Base-by-base conservation (phyloP, 345 rosid genomes). In the Brassica juncea region DNA sequence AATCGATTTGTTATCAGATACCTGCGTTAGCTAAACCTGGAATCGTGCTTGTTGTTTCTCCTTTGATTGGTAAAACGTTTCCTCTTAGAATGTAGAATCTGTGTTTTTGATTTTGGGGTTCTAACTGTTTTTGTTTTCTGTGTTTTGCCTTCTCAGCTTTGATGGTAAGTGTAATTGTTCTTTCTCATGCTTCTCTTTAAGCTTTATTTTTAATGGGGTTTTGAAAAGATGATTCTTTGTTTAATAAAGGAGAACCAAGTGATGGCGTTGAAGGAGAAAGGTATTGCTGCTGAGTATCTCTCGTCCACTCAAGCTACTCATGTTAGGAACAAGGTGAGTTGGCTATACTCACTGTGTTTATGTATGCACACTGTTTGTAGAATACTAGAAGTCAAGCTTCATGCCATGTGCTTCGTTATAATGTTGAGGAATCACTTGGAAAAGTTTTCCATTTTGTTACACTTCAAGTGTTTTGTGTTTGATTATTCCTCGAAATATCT, bases 1-100 rank as follows among this genome's bases (percentile, higher is more conserved):
- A 95, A 84, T 95, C 98, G 6, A 89, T 93, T 87, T 95, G 99
- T 82, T 95, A 91, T 79, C 99, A 95, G 77, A 90, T 95, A 77
- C 97, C 98, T 76, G 98, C 99, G 10, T 44, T 94, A 65, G 92
- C 97, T n/a, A 91, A 84, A 77, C 81, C 86, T 9, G 96, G 99
- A 78, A 89, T 94, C 73, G 98, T 90, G 47, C 97, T 94, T 72
- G 98, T 94, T 57, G 93, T 92, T 74, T 94, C 91, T 84, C 99
- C 99, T 64, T 86, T 92, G 75, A 94, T 94, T 19, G 19, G 19
- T n/a, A n/a, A n/a, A n/a, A n/a, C n/a, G n/a, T n/a, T n/a, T n/a
- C n/a, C n/a, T n/a, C n/a, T n/a, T n/a, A n/a, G 66, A 58, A 4
- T 49, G 28, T 1, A 37, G 66, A 62, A 42, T 49, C 37, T 66